Percentiles rank a stretch among this genome's conserved stretches.
phyloP scores from a whole-genome alignment of 2,329 filamentous ascomycete genomes.

The Dichotomopilus funicola region DNA sequence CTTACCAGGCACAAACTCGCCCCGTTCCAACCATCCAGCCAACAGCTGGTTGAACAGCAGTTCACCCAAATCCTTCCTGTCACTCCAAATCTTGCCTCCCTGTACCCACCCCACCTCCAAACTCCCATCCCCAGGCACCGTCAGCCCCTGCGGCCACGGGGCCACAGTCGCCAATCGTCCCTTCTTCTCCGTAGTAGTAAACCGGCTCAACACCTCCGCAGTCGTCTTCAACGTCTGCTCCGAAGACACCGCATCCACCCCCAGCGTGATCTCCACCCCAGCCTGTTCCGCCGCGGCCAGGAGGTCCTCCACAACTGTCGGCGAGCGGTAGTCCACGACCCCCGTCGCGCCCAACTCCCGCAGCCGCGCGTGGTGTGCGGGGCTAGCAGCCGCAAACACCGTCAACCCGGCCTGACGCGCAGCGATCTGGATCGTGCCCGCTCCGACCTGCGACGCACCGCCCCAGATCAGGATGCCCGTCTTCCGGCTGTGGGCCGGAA shows the following conservation, averaged over 20 bases:
- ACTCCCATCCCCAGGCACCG: neutral
- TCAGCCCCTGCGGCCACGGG: conserved; percentile 10
- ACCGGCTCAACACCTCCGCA: no score
- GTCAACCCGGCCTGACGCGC: conserved; percentile 26
- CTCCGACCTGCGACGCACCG: conserved; percentile 30
- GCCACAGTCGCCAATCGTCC: neutral
- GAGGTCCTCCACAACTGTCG: conserved; percentile 5
- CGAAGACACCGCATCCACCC: conserved; percentile 2
- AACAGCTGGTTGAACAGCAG: conserved; percentile 3
- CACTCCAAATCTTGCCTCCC: neutral
- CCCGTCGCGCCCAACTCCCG: conserved; percentile 4
- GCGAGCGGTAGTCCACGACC: conserved; percentile 15
- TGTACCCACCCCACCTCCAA: neutral
- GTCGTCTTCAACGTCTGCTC: neutral
- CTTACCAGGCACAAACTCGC: conserved; percentile 26
- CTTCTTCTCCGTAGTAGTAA: neutral
- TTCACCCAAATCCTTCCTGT: neutral
- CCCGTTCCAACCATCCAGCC: conserved; percentile 7
- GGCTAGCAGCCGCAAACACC: conserved; percentile 8
- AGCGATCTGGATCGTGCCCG: conserved; percentile 29
- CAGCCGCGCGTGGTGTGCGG: conserved; percentile 7
- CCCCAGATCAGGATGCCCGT: conserved; percentile 32
- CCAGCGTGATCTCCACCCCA: neutral
- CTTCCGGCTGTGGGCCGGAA: neutral
- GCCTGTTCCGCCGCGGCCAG: neutral